Base-by-base conservation (phyloP, 192 early-diverging fungal genomes). In the Entomortierella lignicola region DNA sequence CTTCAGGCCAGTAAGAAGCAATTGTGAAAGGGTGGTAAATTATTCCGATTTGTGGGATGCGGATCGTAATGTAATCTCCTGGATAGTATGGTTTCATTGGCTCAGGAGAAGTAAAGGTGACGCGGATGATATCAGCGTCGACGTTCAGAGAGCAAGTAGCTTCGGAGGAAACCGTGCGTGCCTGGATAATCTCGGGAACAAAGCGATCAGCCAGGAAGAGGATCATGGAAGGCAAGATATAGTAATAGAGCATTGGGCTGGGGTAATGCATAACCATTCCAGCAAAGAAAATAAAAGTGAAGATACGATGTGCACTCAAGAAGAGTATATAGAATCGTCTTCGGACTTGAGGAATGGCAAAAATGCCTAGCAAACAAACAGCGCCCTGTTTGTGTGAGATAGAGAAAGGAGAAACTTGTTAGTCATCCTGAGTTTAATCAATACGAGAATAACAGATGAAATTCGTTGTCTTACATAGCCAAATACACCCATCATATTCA, bases 81-180 rank as follows among this genome's bases (percentile, higher is more conserved):
- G 75, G 75, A 29, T 79, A 79, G 52, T 79, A 79, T n/a, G 75
- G 75, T 52, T 79, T 79, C 67, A 79, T 66, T 26, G 75, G 75
- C 25, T 79, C 75, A n/a, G 57, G 75, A 2, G 75, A 79, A 21
- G 67, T 70, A 50, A 79, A 65, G 0, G 67, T 79, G 44, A 79
- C 32, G 41, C 68, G 67, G 10, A 79, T 70, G 41, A 79, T 70
- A 42, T 79, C 68, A 13, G 75, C 75, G 52, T 79, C 75, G 25
- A 50, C 44, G 26, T 79, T 79, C 31, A 70, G 60, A 30, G 75
- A 48, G 42, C 75, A 79, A 17, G 75, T 70, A 3, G 63, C 75
- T 63, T 79, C 75, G 11, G 75, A 67, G 15, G 31, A 15, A 62
- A 79, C 37, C 11, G 67, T 79, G 57, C 75, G 75, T 2, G 67